Percentiles rank a stretch among this genome's conserved stretches.
phyloP scores from a whole-genome alignment of 140 eudicot species.

The Ambrosia hybrid region DNA sequence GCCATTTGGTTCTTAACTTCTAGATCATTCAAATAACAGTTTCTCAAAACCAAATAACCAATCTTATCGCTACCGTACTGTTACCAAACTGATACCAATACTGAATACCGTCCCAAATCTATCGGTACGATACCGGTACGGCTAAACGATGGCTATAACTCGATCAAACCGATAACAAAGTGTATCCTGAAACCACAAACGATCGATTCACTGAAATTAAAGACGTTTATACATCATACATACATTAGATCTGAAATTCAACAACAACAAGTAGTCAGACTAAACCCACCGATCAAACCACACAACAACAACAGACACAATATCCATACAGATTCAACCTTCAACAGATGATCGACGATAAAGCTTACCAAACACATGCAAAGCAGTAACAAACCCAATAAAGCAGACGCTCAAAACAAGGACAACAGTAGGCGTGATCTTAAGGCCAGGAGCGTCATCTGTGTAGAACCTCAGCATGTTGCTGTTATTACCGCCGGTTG shows the following conservation, averaged over 20 bases:
- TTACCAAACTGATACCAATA: too few species aligned
- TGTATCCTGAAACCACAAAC: slow-evolving; percentile 11
- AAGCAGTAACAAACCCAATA: slow-evolving; percentile 74
- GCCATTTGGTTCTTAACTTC: too few species aligned
- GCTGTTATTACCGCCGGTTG: slow-evolving; percentile 31
- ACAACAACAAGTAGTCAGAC: neutral
- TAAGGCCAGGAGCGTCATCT: slow-evolving; percentile 71
- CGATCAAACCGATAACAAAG: too few species aligned
- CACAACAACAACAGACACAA: slow-evolving; percentile 19
- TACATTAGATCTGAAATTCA: neutral
- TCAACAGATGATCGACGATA: slow-evolving; percentile 55
- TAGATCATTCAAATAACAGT: too few species aligned
- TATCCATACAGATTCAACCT: slow-evolving; percentile 26
- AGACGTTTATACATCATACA: neutral
- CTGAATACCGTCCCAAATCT: too few species aligned
- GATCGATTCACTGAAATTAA: neutral
- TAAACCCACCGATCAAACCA: slow-evolving; percentile 13
- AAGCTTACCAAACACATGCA: slow-evolving; percentile 71
- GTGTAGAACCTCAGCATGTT: slow-evolving; percentile 72
- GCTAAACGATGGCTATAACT: too few species aligned
- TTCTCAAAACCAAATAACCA: too few species aligned
- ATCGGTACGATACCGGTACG: too few species aligned
- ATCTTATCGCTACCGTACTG: too few species aligned
- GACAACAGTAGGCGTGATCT: slow-evolving; percentile 66
- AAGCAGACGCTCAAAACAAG: slow-evolving; percentile 71